Conservation (phyloP, 352 stramenopile genomes). For the Chrysophaeum taylorii region DNA sequence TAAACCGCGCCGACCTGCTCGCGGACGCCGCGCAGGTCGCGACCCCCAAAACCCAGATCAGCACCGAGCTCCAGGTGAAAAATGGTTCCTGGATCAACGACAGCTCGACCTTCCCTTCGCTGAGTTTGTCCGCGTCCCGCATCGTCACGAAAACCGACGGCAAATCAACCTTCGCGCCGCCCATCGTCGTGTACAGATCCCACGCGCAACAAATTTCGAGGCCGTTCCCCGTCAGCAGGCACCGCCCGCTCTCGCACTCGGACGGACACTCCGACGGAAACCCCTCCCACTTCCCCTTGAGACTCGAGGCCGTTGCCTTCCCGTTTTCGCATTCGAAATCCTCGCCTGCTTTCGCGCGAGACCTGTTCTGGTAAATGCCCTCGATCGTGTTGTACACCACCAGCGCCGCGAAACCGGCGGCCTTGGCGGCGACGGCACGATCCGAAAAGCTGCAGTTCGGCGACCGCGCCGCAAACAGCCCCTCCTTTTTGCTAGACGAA, state of each 20-base stretch:
- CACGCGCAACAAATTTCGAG: slow-evolving; percentile 2
- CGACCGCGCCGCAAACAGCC: not conserved
- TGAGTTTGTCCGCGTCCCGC: not conserved
- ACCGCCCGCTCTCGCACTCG: not conserved
- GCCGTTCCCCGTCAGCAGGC: not conserved
- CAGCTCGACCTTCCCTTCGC: not conserved
- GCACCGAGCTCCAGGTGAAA: not conserved
- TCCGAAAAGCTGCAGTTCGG: not conserved
- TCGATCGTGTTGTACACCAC: slow-evolving; percentile 10
- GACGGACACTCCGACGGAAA: not conserved
- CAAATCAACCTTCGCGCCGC: not conserved
- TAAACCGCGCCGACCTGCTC: not conserved
- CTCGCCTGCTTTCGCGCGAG: not conserved
- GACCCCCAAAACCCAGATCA: slow-evolving; percentile 2
- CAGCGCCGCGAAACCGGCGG: not conserved
- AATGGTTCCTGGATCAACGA: not conserved
- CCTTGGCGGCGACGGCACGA: not conserved
- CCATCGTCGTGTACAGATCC: slow-evolving; percentile 4
- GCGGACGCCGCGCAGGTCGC: not conserved
- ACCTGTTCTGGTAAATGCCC: not conserved
- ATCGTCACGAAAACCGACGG: not conserved
- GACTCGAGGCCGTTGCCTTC: not conserved
- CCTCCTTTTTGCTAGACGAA: too few relatives aligned
- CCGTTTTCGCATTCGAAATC: not conserved
- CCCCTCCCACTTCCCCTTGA: not conserved